Evolutionary conservation across 2,329 filamentous ascomycete species (phyloP), one percentile per base, ranked within the genome.

Genomic region (Colletotrichum plurivorum): DNA sequence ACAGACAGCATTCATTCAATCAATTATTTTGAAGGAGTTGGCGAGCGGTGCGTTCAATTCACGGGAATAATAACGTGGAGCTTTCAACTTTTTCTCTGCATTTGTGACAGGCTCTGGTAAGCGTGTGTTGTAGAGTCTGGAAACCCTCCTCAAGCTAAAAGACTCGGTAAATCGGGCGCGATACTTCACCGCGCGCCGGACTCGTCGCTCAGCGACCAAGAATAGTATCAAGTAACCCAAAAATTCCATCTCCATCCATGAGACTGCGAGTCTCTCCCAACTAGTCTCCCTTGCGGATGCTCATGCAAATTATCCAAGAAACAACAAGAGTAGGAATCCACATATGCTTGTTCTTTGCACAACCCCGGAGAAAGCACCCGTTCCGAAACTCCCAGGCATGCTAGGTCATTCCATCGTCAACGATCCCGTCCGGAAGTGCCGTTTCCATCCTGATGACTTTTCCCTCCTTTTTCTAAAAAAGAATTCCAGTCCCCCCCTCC

Each of bases 321-420:
- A 13, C 8, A 27, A 45, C 16, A 41, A 56, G 12, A 16, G 43
- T 16, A 18, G 45, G 22, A 46, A 46, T 27, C 39, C 63, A 22
- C 36, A n/a, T n/a, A 57, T 57, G 52, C 53, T 52, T 57, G 52
- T 48, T 58, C 63, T 63, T 36, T 67, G 68, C 48, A 67, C 56
- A 22, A 18, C 43, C 39, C 53, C 31, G 63, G 46, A 53, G 52
- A 57, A 68, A 68, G 46, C 52, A 70, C 39, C 16, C 25, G 12
- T 41, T 13, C 36, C 43, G 25, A 48, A 66, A 69, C 67, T 70
- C 63, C 67, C 39, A 41, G 41, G 22, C 55, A 66, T 69, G 66
- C 62, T 66, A 60, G 43, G 25, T 69, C 66, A 51, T 69, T 58
- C 49, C 62, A 18, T 69, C 66, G 22, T 69, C 55, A 69, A 66